Base-by-base conservation (phyloP, 345 rosid genomes). In the Ceriops decandra region DNA sequence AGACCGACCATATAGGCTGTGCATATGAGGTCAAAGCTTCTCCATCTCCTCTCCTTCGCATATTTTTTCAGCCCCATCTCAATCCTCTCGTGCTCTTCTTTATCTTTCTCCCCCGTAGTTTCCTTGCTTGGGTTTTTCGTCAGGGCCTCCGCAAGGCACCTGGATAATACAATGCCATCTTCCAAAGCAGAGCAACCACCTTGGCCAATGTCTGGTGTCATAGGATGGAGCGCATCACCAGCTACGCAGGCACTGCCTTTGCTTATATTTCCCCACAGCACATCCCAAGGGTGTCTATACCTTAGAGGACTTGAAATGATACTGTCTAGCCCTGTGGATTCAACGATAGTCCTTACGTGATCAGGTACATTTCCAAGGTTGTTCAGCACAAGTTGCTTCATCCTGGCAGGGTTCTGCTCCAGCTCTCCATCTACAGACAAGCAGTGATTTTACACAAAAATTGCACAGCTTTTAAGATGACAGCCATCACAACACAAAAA, bases 171-270 rank as follows among this genome's bases (percentile, higher is more conserved):
- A 52, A 88, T 70, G 5, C 86, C 81, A 49, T 88, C 97, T 76
- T 90, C 97, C 57, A 88, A 69, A 57, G 93, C 88, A 2, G 82
- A 67, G 67, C 90, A 87, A 16, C 84, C 95, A 4, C 95, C 95
- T 74, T 88, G 97, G 51, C 85, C 91, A 0, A 85, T 53, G 53
- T 87, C 93, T 6, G 91, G 88, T 26, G 90, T 87, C 90, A 90
- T 90, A 10, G 91, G 86, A 70, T 90, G 93, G 28, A 85, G 82
- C 11, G 93, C 91, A 72, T 90, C 91, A 49, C 91, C 92, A 6
- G 88, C 89, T 16, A 86, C 85, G 60, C 90, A 87, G 2, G 81
- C 82, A 52, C 82, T 87, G 57, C 82, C 87, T 47, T 81, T 85
- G 70, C 90, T 77, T 20, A 85, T 84, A 66, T 81, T 81, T 77